These are phyloP conservation scores for Naganishia cerealis DNA, from an alignment of 1,284 basidiomycete species.

Conservation along the genomic window DNA sequence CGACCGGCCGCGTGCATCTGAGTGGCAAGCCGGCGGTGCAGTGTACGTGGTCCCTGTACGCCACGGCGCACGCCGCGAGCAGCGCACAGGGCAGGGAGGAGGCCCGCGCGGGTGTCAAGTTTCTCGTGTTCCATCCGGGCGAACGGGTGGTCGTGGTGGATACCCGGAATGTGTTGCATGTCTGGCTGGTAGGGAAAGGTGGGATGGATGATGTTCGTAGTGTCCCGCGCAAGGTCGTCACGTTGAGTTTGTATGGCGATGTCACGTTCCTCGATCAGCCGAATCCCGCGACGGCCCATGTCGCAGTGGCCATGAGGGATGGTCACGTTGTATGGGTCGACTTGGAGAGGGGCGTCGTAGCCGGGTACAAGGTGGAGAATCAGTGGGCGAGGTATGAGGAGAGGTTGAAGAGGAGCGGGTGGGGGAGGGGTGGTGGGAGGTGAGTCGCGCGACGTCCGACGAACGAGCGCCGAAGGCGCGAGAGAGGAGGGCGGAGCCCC, in stretches of 20 bases:
- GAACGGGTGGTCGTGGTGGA: constrained; percentile 50
- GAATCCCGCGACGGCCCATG: constrained; percentile 26
- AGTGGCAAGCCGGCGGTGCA: constrained; percentile 49
- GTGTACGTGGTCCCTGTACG: constrained; percentile 45
- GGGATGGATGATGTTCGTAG: constrained; percentile 31
- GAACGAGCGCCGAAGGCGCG: background rate
- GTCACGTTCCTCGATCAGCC: constrained; percentile 33
- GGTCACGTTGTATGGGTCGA: constrained; percentile 64
- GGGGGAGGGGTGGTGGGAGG: constrained; percentile 58
- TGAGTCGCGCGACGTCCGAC: constrained; percentile 40
- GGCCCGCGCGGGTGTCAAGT: constrained; percentile 41
- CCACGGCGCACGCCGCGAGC: constrained; percentile 30
- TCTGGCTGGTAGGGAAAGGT: constrained; percentile 12
- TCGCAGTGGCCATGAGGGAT: constrained; percentile 50
- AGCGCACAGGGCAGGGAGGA: constrained; percentile 21
- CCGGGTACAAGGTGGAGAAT: constrained; percentile 61
- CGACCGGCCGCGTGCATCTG: constrained; percentile 48
- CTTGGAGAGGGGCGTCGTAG: constrained; percentile 64
- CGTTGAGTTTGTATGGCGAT: constrained; percentile 32
- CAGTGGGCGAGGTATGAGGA: constrained; percentile 75
- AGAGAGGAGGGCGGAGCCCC: background rate
- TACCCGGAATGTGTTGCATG: constrained; percentile 45
- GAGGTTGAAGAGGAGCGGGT: constrained; percentile 62
- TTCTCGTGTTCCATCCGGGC: constrained; percentile 52
- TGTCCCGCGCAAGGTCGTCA: constrained; percentile 21